Evolutionary conservation across 2,329 filamentous ascomycete species (phyloP), one percentile per base, ranked within the genome.

Genomic region (Geosmithia flava): DNA sequence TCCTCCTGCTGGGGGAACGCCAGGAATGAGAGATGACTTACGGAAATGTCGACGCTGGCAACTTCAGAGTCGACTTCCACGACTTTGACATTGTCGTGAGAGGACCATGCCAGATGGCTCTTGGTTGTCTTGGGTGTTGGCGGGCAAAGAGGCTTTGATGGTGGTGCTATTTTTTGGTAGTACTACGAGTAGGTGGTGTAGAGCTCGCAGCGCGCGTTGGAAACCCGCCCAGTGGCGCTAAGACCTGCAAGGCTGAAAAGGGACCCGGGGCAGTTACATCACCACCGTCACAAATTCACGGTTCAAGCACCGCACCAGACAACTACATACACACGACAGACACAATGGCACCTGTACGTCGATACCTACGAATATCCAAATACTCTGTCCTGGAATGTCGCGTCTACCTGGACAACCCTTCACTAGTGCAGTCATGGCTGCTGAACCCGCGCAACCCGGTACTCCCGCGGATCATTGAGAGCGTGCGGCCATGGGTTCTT

Each of bases 311-410:
- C 17, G 7, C 42, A 13, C 4, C 20, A 7, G 15, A 3, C 19
- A 43, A n/a, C 29, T 16, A 44, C 19, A 10, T 13, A 17, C 42
- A 27, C 42, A 3, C 33, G 11, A 37, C 15, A 37, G 11, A 11
- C 15, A 33, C 20, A 42, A 96, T 96, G 90, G 85, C 89, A 13
- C 90, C 90, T 11, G 80, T 95, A 45, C 81, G 90, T 50, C 80
- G 90, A 57, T 96, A 97, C 62, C 75, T 97, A 48, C 81, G 91
- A 47, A 95, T 97, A 56, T 91, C 86, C 48, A 90, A 91, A 61
- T 87, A 88, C 64, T 95, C 91, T 4, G 89, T 96, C 30, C 76
- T 98, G n/a, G 93, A 98, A 74, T 89, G 87, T 54, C 89, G 90
- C 54, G 93, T 98, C 55, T 97, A 97, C 65, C 80, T 96, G 44